Percentiles rank a stretch among this genome's conserved stretches.
Conservation (phyloP, 2,329 filamentous ascomycete species). For the Stagonosporopsis tanaceti region DNA sequence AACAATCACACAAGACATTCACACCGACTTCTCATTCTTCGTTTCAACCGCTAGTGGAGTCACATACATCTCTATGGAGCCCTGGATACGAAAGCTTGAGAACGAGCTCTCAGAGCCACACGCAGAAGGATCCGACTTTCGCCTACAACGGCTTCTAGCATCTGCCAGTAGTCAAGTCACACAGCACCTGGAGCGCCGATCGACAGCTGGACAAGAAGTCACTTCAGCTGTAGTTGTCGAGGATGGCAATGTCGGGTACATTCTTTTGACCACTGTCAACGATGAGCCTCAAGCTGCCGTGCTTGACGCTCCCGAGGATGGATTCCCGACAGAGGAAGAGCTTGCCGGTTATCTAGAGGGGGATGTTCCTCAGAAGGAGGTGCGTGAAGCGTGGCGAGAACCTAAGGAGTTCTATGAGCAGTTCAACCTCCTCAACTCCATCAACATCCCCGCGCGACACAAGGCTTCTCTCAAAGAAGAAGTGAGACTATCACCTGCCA, state of each 20-base stretch:
- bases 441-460: conserved; percentile 68
- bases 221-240: conserved; percentile 62
- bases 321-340: conserved; percentile 38
- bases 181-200: conserved; percentile 53
- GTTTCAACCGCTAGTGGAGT: conserved; percentile 64
- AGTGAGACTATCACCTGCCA: conserved; percentile 73
- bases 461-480: conserved; percentile 71
- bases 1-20: conserved; percentile 63
- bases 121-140: conserved; percentile 62
- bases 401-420: conserved; percentile 66
- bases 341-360: conserved; percentile 35
- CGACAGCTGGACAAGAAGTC: conserved; percentile 42
- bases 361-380: conserved; percentile 51
- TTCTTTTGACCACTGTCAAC: conserved; percentile 61
- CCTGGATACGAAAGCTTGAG: conserved; percentile 65
- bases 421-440: conserved; percentile 64
- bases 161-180: conserved; percentile 59
- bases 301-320: conserved; percentile 58
- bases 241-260: conserved; percentile 65
- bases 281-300: conserved; percentile 60
- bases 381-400: conserved; percentile 72
- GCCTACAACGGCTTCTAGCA: conserved; percentile 64
- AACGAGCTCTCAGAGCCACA: conserved; percentile 63
- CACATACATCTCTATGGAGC: conserved; percentile 62
- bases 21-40: conserved; percentile 66